Evolutionary conservation across 75 land plant species (phyloP).

Genomic region (Selaginella tamariscina): DNA sequence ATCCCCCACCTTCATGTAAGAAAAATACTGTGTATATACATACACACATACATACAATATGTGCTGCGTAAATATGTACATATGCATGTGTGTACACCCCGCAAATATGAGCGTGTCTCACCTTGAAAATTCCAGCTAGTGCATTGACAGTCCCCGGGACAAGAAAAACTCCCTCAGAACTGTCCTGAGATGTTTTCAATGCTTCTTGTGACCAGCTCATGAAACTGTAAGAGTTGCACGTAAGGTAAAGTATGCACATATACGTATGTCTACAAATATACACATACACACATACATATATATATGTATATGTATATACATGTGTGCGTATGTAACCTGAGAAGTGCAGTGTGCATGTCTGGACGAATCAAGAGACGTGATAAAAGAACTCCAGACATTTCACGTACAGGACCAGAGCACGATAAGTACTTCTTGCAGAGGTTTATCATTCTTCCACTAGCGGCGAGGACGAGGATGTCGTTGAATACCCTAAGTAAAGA

Average conservation of each 20-base stretch:
- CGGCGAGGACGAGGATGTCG: constrained; percentile 29
- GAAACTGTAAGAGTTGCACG: constrained; percentile 37
- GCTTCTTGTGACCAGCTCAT: constrained; percentile 67
- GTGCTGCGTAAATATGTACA: no score
- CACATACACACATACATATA: no score
- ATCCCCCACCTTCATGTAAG: constrained; percentile 50
- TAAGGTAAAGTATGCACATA: background rate
- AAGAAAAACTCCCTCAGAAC: constrained; percentile 41
- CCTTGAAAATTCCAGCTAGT: constrained; percentile 76
- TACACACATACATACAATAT: no score
- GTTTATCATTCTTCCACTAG: constrained; percentile 56
- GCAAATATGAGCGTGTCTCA: constrained; percentile 5
- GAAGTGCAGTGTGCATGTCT: constrained; percentile 68
- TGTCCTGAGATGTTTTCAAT: constrained; percentile 34
- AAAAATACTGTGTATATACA: no score
- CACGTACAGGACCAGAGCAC: constrained; percentile 87
- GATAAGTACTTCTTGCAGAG: constrained; percentile 72
- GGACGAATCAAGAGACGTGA: constrained; percentile 87
- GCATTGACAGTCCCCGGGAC: constrained; percentile 64
- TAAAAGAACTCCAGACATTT: constrained; percentile 71
- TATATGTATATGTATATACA: no score
- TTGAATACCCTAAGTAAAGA: background rate
- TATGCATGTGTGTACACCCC: background rate
- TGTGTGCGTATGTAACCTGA: no score
- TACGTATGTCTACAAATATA: no score